Evolutionary conservation across 192 early-diverging fungal genomes (phyloP), one percentile per base, ranked within the genome.

Genomic region (Mortierella claussenii): DNA sequence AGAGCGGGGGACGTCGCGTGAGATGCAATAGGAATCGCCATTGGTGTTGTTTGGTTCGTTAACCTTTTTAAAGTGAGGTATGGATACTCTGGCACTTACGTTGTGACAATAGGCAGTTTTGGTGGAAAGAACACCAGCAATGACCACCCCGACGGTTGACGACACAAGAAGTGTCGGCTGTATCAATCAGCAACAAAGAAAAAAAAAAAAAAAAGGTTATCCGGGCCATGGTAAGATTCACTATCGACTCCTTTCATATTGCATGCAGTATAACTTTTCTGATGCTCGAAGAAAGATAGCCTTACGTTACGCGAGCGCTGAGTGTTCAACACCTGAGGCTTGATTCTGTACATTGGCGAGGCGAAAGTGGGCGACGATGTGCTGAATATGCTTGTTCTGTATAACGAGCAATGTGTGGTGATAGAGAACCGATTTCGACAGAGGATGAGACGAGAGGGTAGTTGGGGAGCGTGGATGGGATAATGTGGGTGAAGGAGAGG

Each of bases 261-360:
- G n/a, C n/a, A n/a, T n/a, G n/a, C n/a, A n/a, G n/a, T n/a, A n/a
- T n/a, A n/a, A n/a, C n/a, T n/a, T n/a, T n/a, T n/a, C n/a, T n/a
- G n/a, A n/a, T n/a, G n/a, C n/a, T n/a, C n/a, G n/a, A n/a, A n/a
- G n/a, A n/a, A n/a, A n/a, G n/a, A n/a, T n/a, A n/a, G n/a, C 40
- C 69, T 52, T 57, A 71, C 69, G 54, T 56, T 63, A 32, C 69
- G 69, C 3, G 48, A 5, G 37, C 69, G 69, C 37, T 42, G 43
- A n/a, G n/a, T 47, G 26, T 42, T 34, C 52, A 63, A 20, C 26
- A 54, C 36, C 26, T 71, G 53, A 23, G 54, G 53, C 33, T 70
- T 62, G 59, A 71, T 28, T 32, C 44, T 71, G 43, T 71, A 71
- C 69, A 71, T 71, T 30, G 2, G 50, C n/a, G 46, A 48, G 13